Base-by-base conservation (phyloP, 306 rosid species). In the Trifolium dubium region DNA sequence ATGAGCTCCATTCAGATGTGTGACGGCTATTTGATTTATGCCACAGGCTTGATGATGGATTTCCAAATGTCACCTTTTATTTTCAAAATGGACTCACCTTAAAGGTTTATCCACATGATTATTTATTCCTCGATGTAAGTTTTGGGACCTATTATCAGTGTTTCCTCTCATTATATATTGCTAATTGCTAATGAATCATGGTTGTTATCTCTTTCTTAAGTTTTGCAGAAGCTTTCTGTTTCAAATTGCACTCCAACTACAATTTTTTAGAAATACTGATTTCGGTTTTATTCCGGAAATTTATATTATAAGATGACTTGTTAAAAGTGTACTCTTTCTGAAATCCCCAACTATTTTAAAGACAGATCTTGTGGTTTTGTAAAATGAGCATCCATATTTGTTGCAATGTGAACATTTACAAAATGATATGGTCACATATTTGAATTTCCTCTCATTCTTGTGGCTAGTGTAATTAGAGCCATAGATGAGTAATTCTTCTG, bases 41-140 rank as follows among this genome's bases (percentile, higher is more conserved):
- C 56, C 80, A 86, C 94, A 94, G 99, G 76, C 78, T 94, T 71
- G 96, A 94, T 76, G 96, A 92, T 83, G 92, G 92, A 76, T 94
- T 94, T 81, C 99, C 99, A 43, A 44, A 77, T 10, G 96, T 94
- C 62, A 86, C 84, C 64, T 92, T 94, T 82, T 79, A 86, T 83
- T 94, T 94, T 78, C 87, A 87, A 85, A 92, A 87, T 60, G 96
- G 91, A 49, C 99, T 94, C 74, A 78, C 80, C 67, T 80, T 94
- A 86, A 94, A 89, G 83, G 99, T 90, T 86, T 85, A 92, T 80
- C 99, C 99, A 3, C 96, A 84, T 43, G 99, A 94, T 71, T 94
- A 94, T 85, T 83, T 94, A 74, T 94, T 94, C 77, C 77, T 77
- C 29, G 82, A 69, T 77, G 99, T 94, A 88, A 92, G 99, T 70